Conservation (phyloP, 805 yeast species). For the Schwanniomyces occidentalis region DNA sequence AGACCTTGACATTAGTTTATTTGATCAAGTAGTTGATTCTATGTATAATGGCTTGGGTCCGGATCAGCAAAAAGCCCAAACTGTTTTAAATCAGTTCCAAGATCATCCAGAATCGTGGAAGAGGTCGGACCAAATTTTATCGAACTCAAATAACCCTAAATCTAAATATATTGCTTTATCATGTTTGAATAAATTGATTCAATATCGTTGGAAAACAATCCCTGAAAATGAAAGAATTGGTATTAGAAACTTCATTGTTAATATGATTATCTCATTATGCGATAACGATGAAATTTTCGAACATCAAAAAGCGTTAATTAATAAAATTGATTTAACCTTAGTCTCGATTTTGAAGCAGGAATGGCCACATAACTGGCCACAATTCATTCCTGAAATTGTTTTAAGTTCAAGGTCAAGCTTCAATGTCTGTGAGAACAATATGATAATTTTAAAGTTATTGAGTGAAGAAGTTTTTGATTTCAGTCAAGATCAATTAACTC, state of each 20-base stretch:
- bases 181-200: slow-evolving; percentile 84
- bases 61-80: slow-evolving; percentile 71
- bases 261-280: slow-evolving; percentile 90
- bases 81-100: slow-evolving; percentile 75
- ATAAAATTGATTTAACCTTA: slow-evolving; percentile 89
- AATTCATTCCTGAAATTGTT: slow-evolving; percentile 90
- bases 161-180: slow-evolving; percentile 90
- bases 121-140: slow-evolving; percentile 84
- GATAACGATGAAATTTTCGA: slow-evolving; percentile 75
- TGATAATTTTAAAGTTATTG: slow-evolving; percentile 84
- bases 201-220: slow-evolving; percentile 89
- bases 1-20: slow-evolving; percentile 74
- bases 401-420: slow-evolving; percentile 78
- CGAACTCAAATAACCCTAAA: slow-evolving; percentile 75
- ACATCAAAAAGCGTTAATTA: slow-evolving; percentile 77
- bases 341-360: slow-evolving; percentile 96
- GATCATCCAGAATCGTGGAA: slow-evolving; percentile 97
- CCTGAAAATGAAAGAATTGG: slow-evolving; percentile 90
- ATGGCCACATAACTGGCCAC: slow-evolving; percentile 99
- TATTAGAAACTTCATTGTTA: slow-evolving; percentile 88
- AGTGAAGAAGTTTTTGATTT: slow-evolving; percentile 96
- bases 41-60: slow-evolving; percentile 78
- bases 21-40: slow-evolving; percentile 83
- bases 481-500: slow-evolving; percentile 95
- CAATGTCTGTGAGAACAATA: slow-evolving; percentile 96